Evolutionary conservation across 225 moss, liverwort and hornwort genomes (phyloP), one percentile per base, ranked within the genome.

Genomic region (Climacium dendroides): DNA sequence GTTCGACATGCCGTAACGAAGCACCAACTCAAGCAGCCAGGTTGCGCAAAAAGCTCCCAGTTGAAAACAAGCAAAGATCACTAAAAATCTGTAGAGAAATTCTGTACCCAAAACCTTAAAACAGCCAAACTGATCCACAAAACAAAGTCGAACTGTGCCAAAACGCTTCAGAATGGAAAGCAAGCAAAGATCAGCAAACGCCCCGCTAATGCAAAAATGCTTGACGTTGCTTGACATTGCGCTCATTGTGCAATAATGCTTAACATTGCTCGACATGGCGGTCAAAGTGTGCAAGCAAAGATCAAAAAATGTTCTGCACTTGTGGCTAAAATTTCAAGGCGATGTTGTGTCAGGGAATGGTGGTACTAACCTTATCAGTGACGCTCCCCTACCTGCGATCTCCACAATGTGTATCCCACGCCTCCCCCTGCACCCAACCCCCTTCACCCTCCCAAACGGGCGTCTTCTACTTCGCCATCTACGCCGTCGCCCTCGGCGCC

Each of bases 401-500:
- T 43, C 61, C 90, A 29, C 86, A 88, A 41, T 98, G 97, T 74
- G 86, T 82, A 34, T 66, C 84, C n/a, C 23, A 65, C 5, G 53
- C 64, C 10, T 87, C 85, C 14, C 76, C 82, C 20, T 96, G 96
- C 67, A 86, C 88, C 19, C 83, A 85, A 9, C 88, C 92, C 20
- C 48, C 48, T 48, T 88, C 94, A 45, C 13, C 79, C 26, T 63
- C 55, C 23, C 95, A 96, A 74, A 82, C 83, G 59, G 78, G 93
- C 6, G 88, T 96, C 54, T 95, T 98, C 87, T 96, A 94, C 88
- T 85, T 93, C 54, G 93, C 94, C n/a, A 89, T 98, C 78, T 98
- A 98, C 89, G 86, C 95, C 8, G 43, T 98, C 78, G 93, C 91
- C 28, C 72, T 96, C 5, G 98, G 98, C 48, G 87, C 88, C 5